phyloP scores from a whole-genome alignment of 257 asterid genomes.

The Lycium barbarum region DNA sequence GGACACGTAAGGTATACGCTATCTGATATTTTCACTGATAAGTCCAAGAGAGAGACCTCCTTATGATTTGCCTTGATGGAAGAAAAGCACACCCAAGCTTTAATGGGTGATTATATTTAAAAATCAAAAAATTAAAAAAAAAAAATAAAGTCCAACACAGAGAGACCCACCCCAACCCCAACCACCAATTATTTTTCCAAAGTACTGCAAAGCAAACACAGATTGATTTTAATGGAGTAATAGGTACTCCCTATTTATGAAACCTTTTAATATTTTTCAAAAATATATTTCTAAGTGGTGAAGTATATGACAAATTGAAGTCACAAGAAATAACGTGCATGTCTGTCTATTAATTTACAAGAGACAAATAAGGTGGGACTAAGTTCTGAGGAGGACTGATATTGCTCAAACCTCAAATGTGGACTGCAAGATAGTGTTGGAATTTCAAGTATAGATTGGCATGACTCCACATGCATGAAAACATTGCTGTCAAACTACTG shows the following conservation, averaged over 20 bases:
- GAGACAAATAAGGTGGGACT: slow-evolving; percentile 21
- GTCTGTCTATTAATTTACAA: background rate
- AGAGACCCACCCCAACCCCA: too few species aligned
- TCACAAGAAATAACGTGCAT: background rate
- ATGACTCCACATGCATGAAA: slow-evolving; percentile 49
- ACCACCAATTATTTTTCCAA: too few species aligned
- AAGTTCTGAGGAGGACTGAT: background rate
- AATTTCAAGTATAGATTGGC: slow-evolving; percentile 44
- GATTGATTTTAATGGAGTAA: too few species aligned
- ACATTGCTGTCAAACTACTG: slow-evolving; percentile 33
- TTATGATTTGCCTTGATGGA: too few species aligned
- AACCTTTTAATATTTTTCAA: too few species aligned
- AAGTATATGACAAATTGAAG: background rate
- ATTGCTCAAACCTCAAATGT: background rate
- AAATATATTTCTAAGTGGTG: background rate
- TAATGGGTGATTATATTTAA: too few species aligned
- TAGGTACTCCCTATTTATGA: too few species aligned
- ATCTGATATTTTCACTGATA: background rate
- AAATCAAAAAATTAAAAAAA: too few species aligned
- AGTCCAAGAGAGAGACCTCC: background rate
- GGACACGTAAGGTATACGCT: background rate
- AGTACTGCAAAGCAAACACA: too few species aligned
- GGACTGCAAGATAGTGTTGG: slow-evolving; percentile 10
- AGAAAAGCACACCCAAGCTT: too few species aligned
- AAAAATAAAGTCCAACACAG: too few species aligned